Base-by-base conservation (phyloP, 768 basidiomycete genomes). In the Mycena floridula region DNA sequence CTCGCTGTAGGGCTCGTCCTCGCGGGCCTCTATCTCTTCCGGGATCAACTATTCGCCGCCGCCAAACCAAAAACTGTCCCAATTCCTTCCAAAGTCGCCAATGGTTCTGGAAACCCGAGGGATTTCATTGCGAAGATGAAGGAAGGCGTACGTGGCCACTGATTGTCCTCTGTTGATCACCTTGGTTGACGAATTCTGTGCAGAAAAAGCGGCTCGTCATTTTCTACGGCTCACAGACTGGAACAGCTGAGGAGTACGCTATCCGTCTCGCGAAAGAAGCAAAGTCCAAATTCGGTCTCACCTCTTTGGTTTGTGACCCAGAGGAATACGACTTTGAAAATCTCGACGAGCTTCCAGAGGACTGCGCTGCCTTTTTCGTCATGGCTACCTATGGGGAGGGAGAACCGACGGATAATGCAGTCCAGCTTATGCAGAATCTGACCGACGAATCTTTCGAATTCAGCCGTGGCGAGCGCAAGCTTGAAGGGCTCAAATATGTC, bases 311-410 rank as follows among this genome's bases (percentile, higher is more conserved):
- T 13, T 96, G 93, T 58, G 95, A 99, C 59, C 93, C 94, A 3
- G 96, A 99, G 63, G 95, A 99, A 65, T 97, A 97, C 62, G 96
- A 98, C 60, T 97, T 98, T 59, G 91, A 94, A 61, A 93, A 88
- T 63, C 81, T 98, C 50, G 95, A 98, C 65, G 74, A 84, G 59
- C 63, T 97, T 23, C 89, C 96, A 0, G 85, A 87, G 53, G 85
- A 93, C 62, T 83, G 76, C 51, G 87, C 84, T 16, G 90, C 83
- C 45, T 82, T 99, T 65, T 98, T 99, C 60, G 91, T 94, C 56
- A 78, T 98, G 81, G 95, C 95, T 9, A 98, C 95, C 11, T 99
- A 99, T 56, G 95, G 95, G 51, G 95, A 99, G 70, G 95, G 95
- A 46, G 95, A 99, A 64, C 95, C 95, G 25, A 98, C 95, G 9